A percentile compares a stretch with the other conserved stretches of the same genome.
These are phyloP conservation scores for Boletellus emodensis DNA, from an alignment of 768 basidiomycete species.

Conservation along the genomic window DNA sequence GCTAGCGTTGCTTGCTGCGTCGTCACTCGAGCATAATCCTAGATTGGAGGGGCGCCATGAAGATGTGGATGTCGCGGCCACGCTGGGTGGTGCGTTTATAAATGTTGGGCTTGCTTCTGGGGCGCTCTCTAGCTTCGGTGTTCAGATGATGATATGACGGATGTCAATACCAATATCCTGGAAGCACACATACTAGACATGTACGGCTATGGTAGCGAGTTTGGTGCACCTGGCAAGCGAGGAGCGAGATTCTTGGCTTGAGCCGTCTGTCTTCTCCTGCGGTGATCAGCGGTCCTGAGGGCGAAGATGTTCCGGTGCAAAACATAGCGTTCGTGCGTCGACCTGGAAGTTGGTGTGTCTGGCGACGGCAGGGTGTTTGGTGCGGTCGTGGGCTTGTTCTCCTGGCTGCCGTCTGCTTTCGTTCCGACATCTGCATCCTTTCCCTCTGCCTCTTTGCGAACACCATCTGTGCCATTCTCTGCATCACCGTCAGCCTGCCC, in stretches of 20 bases:
- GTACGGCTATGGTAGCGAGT: slow-evolving; percentile 13
- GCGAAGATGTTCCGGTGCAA: slow-evolving; percentile 82
- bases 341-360: slow-evolving; percentile 33
- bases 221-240: slow-evolving; percentile 63
- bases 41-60: slow-evolving; percentile 61
- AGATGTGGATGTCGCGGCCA: slow-evolving; percentile 84
- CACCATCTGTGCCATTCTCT: slow-evolving; percentile 12
- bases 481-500: slow-evolving; percentile 34
- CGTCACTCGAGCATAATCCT: slow-evolving; percentile 78
- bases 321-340: slow-evolving; percentile 68
- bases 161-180: not conserved
- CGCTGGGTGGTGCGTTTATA: slow-evolving; percentile 72
- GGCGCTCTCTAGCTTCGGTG: slow-evolving; percentile 77
- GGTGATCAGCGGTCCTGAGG: slow-evolving; percentile 75
- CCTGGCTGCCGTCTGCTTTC: slow-evolving; percentile 26
- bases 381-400: slow-evolving; percentile 14
- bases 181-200: not conserved
- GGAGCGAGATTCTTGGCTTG: slow-evolving; percentile 71
- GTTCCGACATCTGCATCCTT: slow-evolving; percentile 32
- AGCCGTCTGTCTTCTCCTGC: slow-evolving; percentile 59
- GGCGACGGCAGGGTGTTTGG: slow-evolving; percentile 28
- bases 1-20: slow-evolving; percentile 76
- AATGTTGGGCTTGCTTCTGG: slow-evolving; percentile 74
- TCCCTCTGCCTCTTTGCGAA: slow-evolving; percentile 28
- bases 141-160: slow-evolving; percentile 60